These are phyloP conservation scores for Colletotrichum euphorbiae DNA, from an alignment of 2,329 filamentous ascomycete genomes.

Conservation along the genomic window DNA sequence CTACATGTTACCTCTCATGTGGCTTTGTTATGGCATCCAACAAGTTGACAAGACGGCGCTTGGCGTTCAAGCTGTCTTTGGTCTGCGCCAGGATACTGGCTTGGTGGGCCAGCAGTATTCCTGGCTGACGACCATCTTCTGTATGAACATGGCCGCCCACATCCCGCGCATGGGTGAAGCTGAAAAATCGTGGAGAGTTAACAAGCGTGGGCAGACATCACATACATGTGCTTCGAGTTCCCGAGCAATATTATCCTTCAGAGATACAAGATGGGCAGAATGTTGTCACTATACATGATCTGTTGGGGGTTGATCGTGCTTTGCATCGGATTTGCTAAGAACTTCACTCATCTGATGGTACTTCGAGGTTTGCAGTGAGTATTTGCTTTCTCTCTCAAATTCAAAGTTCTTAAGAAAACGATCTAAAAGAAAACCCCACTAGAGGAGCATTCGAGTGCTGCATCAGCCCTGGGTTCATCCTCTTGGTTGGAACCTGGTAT, in stretches of 20 bases:
- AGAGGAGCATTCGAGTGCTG: constrained; percentile 52
- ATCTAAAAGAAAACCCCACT: neutral
- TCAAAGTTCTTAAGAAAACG: too few species aligned
- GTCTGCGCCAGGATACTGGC: constrained; percentile 47
- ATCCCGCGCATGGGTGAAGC: too few species aligned
- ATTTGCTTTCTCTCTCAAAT: too few species aligned
- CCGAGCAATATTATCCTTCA: constrained; percentile 49
- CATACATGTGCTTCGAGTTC: constrained; percentile 48
- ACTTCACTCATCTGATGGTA: constrained; percentile 51
- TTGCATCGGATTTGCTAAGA: constrained; percentile 52
- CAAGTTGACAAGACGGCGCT: constrained; percentile 60
- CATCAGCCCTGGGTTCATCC: constrained; percentile 53
- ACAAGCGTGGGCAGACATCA: constrained; percentile 40
- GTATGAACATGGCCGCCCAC: neutral
- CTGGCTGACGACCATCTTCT: constrained; percentile 51
- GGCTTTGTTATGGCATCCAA: constrained; percentile 61
- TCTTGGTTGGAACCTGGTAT: constrained; percentile 53
- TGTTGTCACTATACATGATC: constrained; percentile 35
- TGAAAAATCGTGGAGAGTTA: neutral
- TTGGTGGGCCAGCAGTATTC: constrained; percentile 44
- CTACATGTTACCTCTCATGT: constrained; percentile 61
- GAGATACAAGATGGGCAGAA: constrained; percentile 44
- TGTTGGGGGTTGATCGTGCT: constrained; percentile 50
- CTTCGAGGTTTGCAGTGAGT: constrained; percentile 49
- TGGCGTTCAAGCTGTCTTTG: constrained; percentile 53